Conservation (phyloP, 2,329 filamentous ascomycete genomes). For the Xylariomycetidae sp. region DNA sequence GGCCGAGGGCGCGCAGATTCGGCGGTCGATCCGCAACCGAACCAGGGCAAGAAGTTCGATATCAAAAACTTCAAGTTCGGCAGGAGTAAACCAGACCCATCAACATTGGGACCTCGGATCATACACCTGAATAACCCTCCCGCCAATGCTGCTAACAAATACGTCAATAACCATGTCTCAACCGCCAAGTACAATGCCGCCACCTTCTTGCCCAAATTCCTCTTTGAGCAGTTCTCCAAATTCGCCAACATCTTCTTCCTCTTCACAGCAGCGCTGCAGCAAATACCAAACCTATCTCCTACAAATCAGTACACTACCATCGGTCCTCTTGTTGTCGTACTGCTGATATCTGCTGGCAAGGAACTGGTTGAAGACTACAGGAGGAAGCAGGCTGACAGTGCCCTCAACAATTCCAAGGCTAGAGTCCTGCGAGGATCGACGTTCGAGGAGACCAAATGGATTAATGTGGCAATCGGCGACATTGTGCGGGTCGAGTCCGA, state of each 20-base stretch:
- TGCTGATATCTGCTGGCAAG: slow-evolving; percentile 92
- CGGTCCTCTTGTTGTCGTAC: slow-evolving; percentile 82
- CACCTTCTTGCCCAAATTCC: slow-evolving; percentile 93
- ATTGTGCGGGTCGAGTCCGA: slow-evolving; percentile 92
- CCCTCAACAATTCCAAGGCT: slow-evolving; percentile 83
- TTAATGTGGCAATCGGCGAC: slow-evolving; percentile 88
- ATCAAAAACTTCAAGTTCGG: slow-evolving; percentile 85
- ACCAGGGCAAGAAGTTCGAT: slow-evolving; percentile 57
- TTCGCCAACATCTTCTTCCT: slow-evolving; percentile 99
- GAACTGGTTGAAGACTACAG: slow-evolving; percentile 92
- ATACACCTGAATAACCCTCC: slow-evolving; percentile 96
- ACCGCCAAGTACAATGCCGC: slow-evolving; percentile 95
- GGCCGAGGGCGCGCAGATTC: slow-evolving; percentile 35
- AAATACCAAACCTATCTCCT: slow-evolving; percentile 90
- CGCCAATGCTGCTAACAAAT: slow-evolving; percentile 84
- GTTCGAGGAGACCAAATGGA: slow-evolving; percentile 88
- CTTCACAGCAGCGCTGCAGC: slow-evolving; percentile 90
- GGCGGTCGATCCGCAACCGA: slow-evolving; percentile 27
- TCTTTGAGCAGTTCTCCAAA: slow-evolving; percentile 98
- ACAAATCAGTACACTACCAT: slow-evolving; percentile 97
- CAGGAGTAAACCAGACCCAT: slow-evolving; percentile 77
- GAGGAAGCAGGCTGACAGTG: slow-evolving; percentile 78
- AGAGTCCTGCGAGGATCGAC: slow-evolving; percentile 75
- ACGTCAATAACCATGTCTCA: slow-evolving; percentile 93
- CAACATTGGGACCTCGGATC: slow-evolving; percentile 83